Conservation (phyloP, 805 yeast genomes). For the Metschnikowia dekortorum region DNA sequence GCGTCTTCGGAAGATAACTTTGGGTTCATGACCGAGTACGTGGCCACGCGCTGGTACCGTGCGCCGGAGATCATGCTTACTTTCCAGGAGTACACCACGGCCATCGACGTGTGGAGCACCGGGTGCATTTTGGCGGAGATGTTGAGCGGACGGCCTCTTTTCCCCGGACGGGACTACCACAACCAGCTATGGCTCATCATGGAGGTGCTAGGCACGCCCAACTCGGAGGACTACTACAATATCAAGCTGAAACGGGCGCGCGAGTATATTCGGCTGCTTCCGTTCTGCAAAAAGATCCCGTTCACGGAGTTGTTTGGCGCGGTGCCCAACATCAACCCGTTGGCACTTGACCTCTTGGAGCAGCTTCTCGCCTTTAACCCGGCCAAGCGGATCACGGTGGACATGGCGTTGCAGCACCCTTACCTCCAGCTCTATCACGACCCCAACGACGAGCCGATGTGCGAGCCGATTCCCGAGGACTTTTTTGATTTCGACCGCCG, state of each 20-base stretch:
- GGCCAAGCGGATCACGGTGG: conserved; percentile 63
- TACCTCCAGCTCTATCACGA: conserved; percentile 93
- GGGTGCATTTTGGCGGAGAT: conserved; percentile 95
- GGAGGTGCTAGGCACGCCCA: conserved; percentile 84
- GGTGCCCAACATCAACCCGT: conserved; percentile 31
- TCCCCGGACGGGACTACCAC: conserved; percentile 93
- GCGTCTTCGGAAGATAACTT: conserved; percentile 62
- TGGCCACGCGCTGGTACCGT: conserved; percentile 96
- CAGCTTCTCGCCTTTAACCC: conserved; percentile 72
- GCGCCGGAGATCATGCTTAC: conserved; percentile 98
- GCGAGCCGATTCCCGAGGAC: conserved; percentile 76
- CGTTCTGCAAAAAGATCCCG: conserved; percentile 53
- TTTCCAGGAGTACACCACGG: conserved; percentile 87
- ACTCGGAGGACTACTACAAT: conserved; percentile 67
- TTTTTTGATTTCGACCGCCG: conserved; percentile 85
- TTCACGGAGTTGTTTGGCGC: conserved; percentile 15
- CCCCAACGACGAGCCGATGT: conserved; percentile 87
- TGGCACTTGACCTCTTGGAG: conserved; percentile 56
- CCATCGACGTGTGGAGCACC: conserved; percentile 95
- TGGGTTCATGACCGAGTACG: conserved; percentile 92
- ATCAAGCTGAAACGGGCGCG: conserved; percentile 80
- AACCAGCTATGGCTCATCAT: conserved; percentile 83
- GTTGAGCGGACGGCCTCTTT: conserved; percentile 78
- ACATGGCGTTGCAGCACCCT: conserved; percentile 72
- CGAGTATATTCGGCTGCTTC: conserved; percentile 79